phyloP scores from a whole-genome alignment of 148 eudicot genomes.

The Heliosperma pusillum region DNA sequence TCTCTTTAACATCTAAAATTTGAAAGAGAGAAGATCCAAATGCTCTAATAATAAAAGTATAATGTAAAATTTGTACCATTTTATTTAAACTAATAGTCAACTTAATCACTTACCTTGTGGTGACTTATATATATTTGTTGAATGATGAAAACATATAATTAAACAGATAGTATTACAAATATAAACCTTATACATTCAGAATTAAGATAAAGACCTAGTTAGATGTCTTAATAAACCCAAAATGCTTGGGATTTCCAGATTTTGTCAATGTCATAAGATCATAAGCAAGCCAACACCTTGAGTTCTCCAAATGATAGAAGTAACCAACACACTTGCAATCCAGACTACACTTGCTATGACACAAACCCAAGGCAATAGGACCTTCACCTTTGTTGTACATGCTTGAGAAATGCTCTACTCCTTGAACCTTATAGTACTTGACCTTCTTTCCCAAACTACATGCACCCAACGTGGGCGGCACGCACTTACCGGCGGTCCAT shows the following conservation, averaged over 20 bases:
- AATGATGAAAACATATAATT: background rate
- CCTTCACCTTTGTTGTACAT: constrained; percentile 50
- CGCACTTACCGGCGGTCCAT: constrained; percentile 44
- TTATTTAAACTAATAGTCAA: too few species aligned
- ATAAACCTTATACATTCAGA: background rate
- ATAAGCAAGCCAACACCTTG: constrained; percentile 25
- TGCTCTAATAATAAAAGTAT: too few species aligned
- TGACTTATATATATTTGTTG: background rate
- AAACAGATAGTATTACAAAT: background rate
- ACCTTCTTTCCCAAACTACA: constrained; percentile 1
- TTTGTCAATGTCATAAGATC: constrained; percentile 21
- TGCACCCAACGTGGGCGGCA: constrained; percentile 21
- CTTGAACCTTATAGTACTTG: constrained; percentile 46
- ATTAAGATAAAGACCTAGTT: background rate
- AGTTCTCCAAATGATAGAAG: constrained; percentile 21
- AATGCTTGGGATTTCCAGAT: constrained; percentile 12
- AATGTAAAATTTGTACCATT: background rate
- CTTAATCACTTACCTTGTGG: background rate
- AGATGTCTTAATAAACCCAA: constrained; percentile 22
- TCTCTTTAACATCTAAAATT: too few species aligned
- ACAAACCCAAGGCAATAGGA: constrained; percentile 20
- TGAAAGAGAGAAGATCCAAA: too few species aligned
- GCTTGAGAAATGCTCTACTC: constrained; percentile 46
- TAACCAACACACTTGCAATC: constrained; percentile 29
- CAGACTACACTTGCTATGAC: constrained; percentile 12